Base-by-base conservation (phyloP, 305 asterid species). In the Fraxinus xanthoxyloides region DNA sequence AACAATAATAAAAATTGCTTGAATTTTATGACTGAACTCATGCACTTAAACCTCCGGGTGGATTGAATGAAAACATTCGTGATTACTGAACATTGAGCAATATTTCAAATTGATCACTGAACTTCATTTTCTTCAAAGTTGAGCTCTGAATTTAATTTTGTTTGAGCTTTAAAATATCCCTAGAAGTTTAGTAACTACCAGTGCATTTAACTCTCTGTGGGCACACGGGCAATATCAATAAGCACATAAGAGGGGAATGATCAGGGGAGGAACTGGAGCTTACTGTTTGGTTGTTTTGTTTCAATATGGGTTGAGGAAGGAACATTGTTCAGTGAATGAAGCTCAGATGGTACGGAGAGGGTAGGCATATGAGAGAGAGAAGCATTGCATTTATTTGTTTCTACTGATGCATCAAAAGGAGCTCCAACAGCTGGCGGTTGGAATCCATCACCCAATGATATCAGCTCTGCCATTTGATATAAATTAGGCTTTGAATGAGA, bases 311-410 rank as follows among this genome's bases (percentile, higher is more conserved):
- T 75, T 9, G 80, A 77, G 23, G 92, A 51, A 79, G 88, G 83
- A 77, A 79, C 84, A 84, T 75, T 74, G 79, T 83, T 81, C 24
- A 86, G 67, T 30, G 93, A 84, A 75, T 88, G 85, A 51, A 88
- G 79, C 86, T 91, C 98, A 13, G 94, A 87, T 7, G 86, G 88
- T 38, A 59, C 26, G 46, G 88, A 82, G 69, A 87, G 79, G 73
- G 91, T 85, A 10, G 91, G 88, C 84, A 86, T 85, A 79, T 85
- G 88, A 80, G 89, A 75, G 46, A 77, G 81, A 77, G 85, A 70
- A 81, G 73, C 78, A 70, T 34, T 74, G 30, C 85, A 32, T 38
- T 75, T 83, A 23, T 80, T 56, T 76, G 59, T 77, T 80, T 85
- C 93, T 24, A 59, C 77, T 7, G 82, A 36, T 3, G 46, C 69